Percentiles rank a stretch among this genome's conserved stretches.
Conservation (phyloP, 192 early-diverging fungal species). For the Diversispora epigaea region DNA sequence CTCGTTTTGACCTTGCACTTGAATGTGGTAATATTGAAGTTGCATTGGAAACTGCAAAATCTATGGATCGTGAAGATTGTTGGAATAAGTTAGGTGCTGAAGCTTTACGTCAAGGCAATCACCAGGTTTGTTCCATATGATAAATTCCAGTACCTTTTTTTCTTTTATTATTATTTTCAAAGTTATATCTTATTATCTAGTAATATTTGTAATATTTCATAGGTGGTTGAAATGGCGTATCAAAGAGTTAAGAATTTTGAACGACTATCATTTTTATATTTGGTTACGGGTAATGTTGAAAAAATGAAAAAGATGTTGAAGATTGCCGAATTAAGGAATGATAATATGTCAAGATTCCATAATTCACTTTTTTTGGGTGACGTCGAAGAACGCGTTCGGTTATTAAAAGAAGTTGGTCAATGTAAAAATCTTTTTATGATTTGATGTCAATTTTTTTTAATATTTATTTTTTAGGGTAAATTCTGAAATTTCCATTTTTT, state of each 20-base stretch:
- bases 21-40: conserved; percentile 97
- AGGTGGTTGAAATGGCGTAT: conserved; percentile 88
- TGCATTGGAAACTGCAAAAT: conserved; percentile 91
- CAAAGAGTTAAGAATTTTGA: conserved; percentile 92
- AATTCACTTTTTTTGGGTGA: conserved; percentile 90
- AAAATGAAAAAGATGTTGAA: conserved; percentile 95
- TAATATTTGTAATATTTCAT: background rate
- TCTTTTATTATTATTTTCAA: background rate
- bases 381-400: conserved; percentile 83
- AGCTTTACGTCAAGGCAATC: conserved; percentile 88
- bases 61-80: conserved; percentile 83
- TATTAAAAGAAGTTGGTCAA: conserved; percentile 87
- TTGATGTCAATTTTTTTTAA: background rate
- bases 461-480: background rate
- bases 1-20: conserved; percentile 93
- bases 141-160: background rate
- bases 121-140: conserved; percentile 52
- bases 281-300: conserved; percentile 86
- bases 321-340: conserved; percentile 83
- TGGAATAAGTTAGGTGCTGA: conserved; percentile 90
- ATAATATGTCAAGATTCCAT: conserved; percentile 89
- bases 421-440: conserved; percentile 41
- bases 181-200: too few species aligned
- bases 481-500: background rate
- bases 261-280: conserved; percentile 92